Conservation (phyloP, 345 rosid genomes). For the Boechera stricta region DNA sequence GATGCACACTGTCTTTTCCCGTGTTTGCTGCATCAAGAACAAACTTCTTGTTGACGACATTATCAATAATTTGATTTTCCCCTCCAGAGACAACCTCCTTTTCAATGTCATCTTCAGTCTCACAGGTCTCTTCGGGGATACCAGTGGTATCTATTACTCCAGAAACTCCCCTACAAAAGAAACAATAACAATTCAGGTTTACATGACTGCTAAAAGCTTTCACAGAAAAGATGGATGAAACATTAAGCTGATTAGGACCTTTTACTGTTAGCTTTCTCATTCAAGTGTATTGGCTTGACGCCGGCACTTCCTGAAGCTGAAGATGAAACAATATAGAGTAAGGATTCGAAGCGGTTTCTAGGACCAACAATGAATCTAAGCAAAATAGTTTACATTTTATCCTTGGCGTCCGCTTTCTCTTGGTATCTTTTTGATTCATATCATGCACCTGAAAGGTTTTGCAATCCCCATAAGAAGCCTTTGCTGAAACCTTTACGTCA, state of each 20-base stretch:
- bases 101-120: conserved; percentile 9
- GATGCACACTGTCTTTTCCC: conserved; percentile 17
- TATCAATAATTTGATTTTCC: conserved; percentile 22
- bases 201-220: conserved; percentile 13
- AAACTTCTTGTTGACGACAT: conserved; percentile 19
- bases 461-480: conserved; percentile 36
- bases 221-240: conserved; percentile 6
- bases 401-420: conserved; percentile 50
- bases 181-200: conserved; percentile 20
- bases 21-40: conserved; percentile 30
- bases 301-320: conserved; percentile 48
- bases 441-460: conserved; percentile 36
- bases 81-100: conserved; percentile 29
- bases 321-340: conserved; percentile 26
- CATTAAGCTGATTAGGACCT: conserved; percentile 46
- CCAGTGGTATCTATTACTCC: conserved; percentile 19
- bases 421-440: conserved; percentile 43
- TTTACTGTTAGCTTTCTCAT: conserved; percentile 49
- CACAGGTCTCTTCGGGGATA: conserved; percentile 31
- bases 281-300: conserved; percentile 38
- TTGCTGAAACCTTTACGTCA: conserved; percentile 49
- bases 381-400: conserved; percentile 44
- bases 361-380: conserved; percentile 20
- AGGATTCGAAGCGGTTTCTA: neutral
- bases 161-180: conserved; percentile 37